Evolutionary conservation across 1,284 basidiomycete genomes (phyloP), one percentile per base, ranked within the genome.

Genomic region (Puccinia novopanici): DNA sequence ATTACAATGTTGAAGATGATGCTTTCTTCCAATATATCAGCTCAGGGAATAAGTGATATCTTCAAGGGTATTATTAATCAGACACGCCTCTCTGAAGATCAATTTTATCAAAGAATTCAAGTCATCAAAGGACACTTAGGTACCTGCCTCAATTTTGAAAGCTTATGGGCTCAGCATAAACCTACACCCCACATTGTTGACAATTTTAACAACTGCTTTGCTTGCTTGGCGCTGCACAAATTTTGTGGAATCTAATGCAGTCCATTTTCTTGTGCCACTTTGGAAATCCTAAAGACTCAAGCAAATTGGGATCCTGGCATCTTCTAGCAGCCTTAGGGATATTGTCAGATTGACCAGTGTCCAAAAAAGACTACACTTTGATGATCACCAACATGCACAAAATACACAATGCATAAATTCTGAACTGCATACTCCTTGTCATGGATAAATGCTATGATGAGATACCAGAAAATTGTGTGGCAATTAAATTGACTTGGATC

Each of bases 1-100:
- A 61, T 75, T 13, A 45, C 19, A 2, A 75, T 75, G 34, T 48
- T 75, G 22, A 75, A 75, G 37, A n/a, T 75, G 57, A 75, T 75
- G 73, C 30, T 63, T 37, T 55, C 73, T 42, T 75, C 73, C 19
- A 55, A 75, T 17, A 42, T 61, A 19, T 75, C 57, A 9, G 12
- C 73, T 5, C 34, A 57, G 19, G 40, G 73, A 2, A 52, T 75
- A 2, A 30, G 52, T n/a, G 30, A 73, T n/a, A 42, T 73, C 15
- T 19, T 73, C 0, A 30, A 55, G 40, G 52, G 24, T 17, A 10
- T 73, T 15, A 13, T 54, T 6, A 30, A 15, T 3, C 71, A 73
- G n/a, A 73, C 52, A 0, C 12, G n/a, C 8, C 52, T 73, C 10
- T 55, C 71, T 1, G 19, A 34, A 10, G 52, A 55, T 34, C 30